Percentiles rank a stretch among this genome's conserved stretches.
phyloP scores from a whole-genome alignment of 345 rosid genomes.

The Nephelium lappaceum region DNA sequence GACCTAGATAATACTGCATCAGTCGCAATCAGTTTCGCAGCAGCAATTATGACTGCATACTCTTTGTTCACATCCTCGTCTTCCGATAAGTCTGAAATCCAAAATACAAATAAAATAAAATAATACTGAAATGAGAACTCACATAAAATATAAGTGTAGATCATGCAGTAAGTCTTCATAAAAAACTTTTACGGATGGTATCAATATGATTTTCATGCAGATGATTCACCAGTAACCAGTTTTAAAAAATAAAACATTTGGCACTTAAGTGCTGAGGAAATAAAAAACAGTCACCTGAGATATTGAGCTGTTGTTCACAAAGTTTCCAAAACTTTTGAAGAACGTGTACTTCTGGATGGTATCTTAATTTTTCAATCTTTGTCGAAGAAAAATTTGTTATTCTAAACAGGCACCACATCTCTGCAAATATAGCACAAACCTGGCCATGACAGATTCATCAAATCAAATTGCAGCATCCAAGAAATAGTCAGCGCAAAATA shows the following conservation, averaged over 20 bases:
- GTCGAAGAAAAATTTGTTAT: conserved; percentile 63
- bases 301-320: conserved; percentile 69
- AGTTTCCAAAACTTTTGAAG: conserved; percentile 84
- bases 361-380: conserved; percentile 75
- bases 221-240: not conserved
- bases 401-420: conserved; percentile 80
- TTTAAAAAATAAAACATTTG: not conserved
- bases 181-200: not conserved
- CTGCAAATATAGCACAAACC: conserved; percentile 81
- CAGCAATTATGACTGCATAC: conserved; percentile 90
- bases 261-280: not conserved
- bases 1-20: too few relatives aligned
- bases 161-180: conserved; percentile 3
- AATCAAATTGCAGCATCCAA: conserved; percentile 11
- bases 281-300: conserved; percentile 58
- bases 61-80: conserved; percentile 84
- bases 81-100: conserved; percentile 37
- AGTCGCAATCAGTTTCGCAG: conserved; percentile 79
- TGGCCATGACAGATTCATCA: conserved; percentile 40
- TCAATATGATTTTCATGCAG: not conserved
- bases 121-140: not conserved
- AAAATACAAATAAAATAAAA: too few relatives aligned
- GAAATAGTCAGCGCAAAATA: not conserved
- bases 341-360: conserved; percentile 60
- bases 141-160: not conserved